These are phyloP conservation scores for Penicillium sp. DNA, from an alignment of 2,329 filamentous ascomycete genomes.

Conservation along the genomic window DNA sequence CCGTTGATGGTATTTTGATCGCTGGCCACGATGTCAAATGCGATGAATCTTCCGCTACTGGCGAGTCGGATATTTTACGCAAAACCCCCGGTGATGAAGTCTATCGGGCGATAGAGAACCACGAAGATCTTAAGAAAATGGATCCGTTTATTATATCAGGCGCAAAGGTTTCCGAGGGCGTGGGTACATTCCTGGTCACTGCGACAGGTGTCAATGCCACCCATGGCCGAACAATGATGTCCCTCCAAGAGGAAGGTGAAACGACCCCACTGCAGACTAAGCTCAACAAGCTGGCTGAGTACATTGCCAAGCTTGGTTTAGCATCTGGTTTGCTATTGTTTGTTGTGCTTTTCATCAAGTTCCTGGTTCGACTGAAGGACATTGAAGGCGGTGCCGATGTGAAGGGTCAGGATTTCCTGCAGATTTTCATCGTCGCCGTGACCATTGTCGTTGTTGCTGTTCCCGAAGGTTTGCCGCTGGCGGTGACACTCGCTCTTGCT, in stretches of 20 bases:
- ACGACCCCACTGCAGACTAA: slow-evolving; percentile 78
- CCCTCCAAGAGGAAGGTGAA: slow-evolving; percentile 72
- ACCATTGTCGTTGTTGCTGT: slow-evolving; percentile 62
- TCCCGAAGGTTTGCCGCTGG: slow-evolving; percentile 61
- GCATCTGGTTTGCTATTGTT: slow-evolving; percentile 74
- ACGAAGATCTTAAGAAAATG: slow-evolving; percentile 62
- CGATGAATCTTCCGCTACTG: slow-evolving; percentile 74
- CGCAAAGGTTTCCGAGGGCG: slow-evolving; percentile 72
- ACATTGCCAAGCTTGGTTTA: slow-evolving; percentile 74
- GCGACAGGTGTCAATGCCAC: slow-evolving; percentile 72
- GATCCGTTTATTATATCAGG: slow-evolving; percentile 82
- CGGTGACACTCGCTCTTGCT: slow-evolving; percentile 62
- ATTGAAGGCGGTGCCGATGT: slow-evolving; percentile 47
- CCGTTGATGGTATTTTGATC: slow-evolving; percentile 71
- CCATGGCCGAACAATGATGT: slow-evolving; percentile 77
- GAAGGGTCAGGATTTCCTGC: slow-evolving; percentile 60
- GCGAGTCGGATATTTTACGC: slow-evolving; percentile 71
- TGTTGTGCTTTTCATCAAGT: slow-evolving; percentile 76
- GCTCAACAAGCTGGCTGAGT: slow-evolving; percentile 73
- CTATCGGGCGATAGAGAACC: slow-evolving; percentile 61
- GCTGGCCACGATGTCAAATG: slow-evolving; percentile 66
- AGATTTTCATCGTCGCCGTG: slow-evolving; percentile 59
- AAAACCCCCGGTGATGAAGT: slow-evolving; percentile 67
- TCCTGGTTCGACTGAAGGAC: slow-evolving; percentile 61
- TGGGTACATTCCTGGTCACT: slow-evolving; percentile 74